Evolutionary conservation across 1,139 yeast genomes (phyloP), one percentile per base, ranked within the genome.

Genomic region (Pichia terricola): DNA sequence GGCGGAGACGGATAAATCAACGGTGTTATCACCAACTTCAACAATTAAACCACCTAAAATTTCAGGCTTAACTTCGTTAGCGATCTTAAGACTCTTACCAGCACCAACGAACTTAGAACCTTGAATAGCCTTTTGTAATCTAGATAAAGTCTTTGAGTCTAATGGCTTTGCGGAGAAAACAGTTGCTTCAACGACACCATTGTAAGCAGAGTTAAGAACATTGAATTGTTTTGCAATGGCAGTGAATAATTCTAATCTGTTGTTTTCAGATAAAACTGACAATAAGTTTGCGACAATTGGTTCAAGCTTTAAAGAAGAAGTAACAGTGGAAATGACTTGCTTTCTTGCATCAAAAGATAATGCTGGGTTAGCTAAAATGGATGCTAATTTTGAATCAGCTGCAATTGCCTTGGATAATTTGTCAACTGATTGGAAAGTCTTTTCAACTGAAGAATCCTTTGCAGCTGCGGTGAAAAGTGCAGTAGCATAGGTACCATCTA

Each of bases 1-100:
- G 62, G 86, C 69, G 50, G 91, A 74, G 58, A 91, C 79, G 49
- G 95, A 83, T 66, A 91, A 77, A 68, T 91, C 99, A 58, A 88
- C 95, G 52, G 97, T 89, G 68, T 83, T 86, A 73, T 91, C 98
- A 63, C 94, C 96, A 59, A 91, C 89, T 69, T 89, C 96, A 50
- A 91, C 96, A 57, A 94, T 72, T 66, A 91, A 78, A 60, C 98
- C 99, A 62, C 99, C 98, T 64, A 86, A 76, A 62, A 91, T 85
- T 53, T 85, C 95, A 53, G 95, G 87, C 72, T 86, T 79, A 53
- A 91, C 83, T 54, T 73, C 74, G 75, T 88, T 91, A 57, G 79
- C 70, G 59, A 94, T 72, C 73, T 82, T 82, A 67, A 91, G 78
- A 58, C 91, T 79, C 74, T 89, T 84, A 60, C 87, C 91, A 48